A percentile compares a stretch with the other conserved stretches of the same genome.
Conservation (phyloP, 2,329 filamentous ascomycete species). For the Macroventuria anomochaeta region DNA sequence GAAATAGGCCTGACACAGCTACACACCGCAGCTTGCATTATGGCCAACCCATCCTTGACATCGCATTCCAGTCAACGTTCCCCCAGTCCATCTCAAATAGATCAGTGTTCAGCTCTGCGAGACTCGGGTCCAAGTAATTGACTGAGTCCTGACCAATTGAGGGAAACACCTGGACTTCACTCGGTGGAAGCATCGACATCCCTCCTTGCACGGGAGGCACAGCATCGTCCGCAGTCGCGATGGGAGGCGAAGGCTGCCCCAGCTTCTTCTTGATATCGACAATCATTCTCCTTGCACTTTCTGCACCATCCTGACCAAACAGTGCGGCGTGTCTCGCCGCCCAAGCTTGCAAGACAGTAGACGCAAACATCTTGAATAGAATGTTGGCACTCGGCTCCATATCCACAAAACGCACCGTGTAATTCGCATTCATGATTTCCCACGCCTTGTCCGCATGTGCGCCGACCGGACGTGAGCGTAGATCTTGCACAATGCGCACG, state of each 20-base stretch:
- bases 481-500: constrained; percentile 54
- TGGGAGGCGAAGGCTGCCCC: background rate
- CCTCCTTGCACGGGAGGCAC: background rate
- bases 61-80: constrained; percentile 7
- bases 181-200: background rate
- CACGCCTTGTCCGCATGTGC: constrained; percentile 50
- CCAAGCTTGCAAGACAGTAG: constrained; percentile 62
- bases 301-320: constrained; percentile 1
- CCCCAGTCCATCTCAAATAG: constrained; percentile 13
- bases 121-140: constrained; percentile 2
- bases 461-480: constrained; percentile 48
- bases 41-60: constrained; percentile 1
- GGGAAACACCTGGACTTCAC: background rate
- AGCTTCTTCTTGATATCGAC: constrained; percentile 8
- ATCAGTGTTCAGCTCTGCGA: constrained; percentile 12
- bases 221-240: background rate
- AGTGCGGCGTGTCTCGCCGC: constrained; percentile 20
- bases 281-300: constrained; percentile 3
- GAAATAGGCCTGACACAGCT: too few species aligned
- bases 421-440: constrained; percentile 57
- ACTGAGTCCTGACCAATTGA: background rate
- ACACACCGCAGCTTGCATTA: too few species aligned
- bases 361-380: constrained; percentile 56
- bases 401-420: constrained; percentile 44
- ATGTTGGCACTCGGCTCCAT: constrained; percentile 27